Evolutionary conservation across 2,329 filamentous ascomycete genomes (phyloP), one percentile per base, ranked within the genome.

Genomic region (Neonectria neomacrospora): DNA sequence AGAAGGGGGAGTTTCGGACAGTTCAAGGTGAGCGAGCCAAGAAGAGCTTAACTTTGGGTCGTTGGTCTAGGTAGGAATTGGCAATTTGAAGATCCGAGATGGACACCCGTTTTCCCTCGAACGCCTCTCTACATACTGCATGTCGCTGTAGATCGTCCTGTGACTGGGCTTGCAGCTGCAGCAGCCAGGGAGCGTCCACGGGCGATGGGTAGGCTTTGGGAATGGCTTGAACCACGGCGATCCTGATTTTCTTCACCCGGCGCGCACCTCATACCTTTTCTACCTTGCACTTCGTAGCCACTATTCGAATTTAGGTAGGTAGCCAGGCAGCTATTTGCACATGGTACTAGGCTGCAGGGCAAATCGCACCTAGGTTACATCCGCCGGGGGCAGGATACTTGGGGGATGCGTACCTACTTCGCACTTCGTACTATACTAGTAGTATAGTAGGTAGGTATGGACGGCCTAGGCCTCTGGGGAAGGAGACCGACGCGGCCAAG

Each of bases 171-270:
- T 50, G 52, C 41, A 51, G 47, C 45, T 37, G 28, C 47, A 57
- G 59, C 54, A 32, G 37, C 52, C 54, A 50, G 57, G 59, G 59
- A 48, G 28, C 47, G 22, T 34, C 54, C 41, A 53, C 59, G 59
- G 54, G 50, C 23, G 32, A 58, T 47, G 41, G 48, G 53, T 39
- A 54, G 48, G 54, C 42, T 57, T 62, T 62, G 54, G 59, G 59
- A 50, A 58, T 62, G 48, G 59, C n/a, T 50, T 54, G 16, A 57
- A 41, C 37, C 8, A 7, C 18, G 26, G 48, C 23, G 52, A 22
- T 18, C 45, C 18, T 51, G 45, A n/a, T 37, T 20, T 57, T 8
- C 39, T 50, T 41, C n/a, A 41, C 37, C n/a, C n/a, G 37, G 37
- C 8, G 37, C 37, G 11, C 37, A 7, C 20, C 37, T 10, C 3